A percentile compares a stretch with the other conserved stretches of the same genome.
phyloP scores from a whole-genome alignment of 345 rosid genomes.

The Salix suchowensis region DNA sequence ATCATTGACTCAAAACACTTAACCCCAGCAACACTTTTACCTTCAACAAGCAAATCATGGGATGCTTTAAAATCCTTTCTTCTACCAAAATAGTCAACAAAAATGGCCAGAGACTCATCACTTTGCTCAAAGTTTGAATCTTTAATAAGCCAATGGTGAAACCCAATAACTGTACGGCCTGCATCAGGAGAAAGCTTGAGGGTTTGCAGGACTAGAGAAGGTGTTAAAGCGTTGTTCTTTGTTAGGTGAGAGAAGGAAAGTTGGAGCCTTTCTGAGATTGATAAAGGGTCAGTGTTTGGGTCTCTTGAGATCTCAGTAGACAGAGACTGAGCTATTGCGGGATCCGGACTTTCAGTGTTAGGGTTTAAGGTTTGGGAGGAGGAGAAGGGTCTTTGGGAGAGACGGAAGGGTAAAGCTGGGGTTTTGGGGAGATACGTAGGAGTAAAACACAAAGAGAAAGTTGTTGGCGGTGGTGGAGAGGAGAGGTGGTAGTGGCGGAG shows the following conservation, averaged over 20 bases:
- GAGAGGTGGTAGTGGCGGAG: slow-evolving; percentile 29
- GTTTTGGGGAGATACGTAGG: slow-evolving; percentile 20
- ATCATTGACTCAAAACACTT: slow-evolving; percentile 51
- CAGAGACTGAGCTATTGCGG: slow-evolving; percentile 48
- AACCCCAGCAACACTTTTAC: slow-evolving; percentile 47
- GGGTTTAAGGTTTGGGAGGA: slow-evolving; percentile 35
- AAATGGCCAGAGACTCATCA: slow-evolving; percentile 72
- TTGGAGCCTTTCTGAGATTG: slow-evolving; percentile 55
- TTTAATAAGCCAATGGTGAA: slow-evolving; percentile 60
- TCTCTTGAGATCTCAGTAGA: slow-evolving; percentile 58
- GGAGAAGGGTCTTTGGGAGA: background rate
- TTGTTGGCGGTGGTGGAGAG: slow-evolving; percentile 13
- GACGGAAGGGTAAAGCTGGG: slow-evolving; percentile 6
- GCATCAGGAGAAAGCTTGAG: slow-evolving; percentile 72
- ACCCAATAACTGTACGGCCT: slow-evolving; percentile 69
- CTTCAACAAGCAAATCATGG: slow-evolving; percentile 49
- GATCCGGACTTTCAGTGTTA: slow-evolving; percentile 25
- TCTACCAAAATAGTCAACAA: slow-evolving; percentile 81
- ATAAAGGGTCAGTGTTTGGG: slow-evolving; percentile 39
- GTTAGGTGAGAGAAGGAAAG: slow-evolving; percentile 72
- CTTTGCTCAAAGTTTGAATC: slow-evolving; percentile 43
- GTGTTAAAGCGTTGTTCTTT: slow-evolving; percentile 33
- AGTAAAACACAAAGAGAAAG: slow-evolving; percentile 15
- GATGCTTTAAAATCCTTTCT: slow-evolving; percentile 84
- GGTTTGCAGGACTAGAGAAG: slow-evolving; percentile 48